phyloP scores from a whole-genome alignment of 2,329 filamentous ascomycete species.

The Akanthomyces uredinophilus region DNA sequence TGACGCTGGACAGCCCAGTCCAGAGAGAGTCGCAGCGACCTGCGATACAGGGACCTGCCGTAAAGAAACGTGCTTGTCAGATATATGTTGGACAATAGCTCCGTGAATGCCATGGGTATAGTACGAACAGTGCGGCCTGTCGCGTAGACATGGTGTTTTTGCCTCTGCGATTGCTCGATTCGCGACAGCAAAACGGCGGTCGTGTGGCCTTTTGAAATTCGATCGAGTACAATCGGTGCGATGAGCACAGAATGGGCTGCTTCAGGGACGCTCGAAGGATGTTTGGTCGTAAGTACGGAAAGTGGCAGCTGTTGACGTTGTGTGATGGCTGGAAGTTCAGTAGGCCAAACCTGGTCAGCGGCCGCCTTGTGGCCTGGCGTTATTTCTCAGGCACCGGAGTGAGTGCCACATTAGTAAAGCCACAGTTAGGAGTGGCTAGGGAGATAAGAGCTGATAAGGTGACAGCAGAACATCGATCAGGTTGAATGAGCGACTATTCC shows the following conservation, averaged over 20 bases:
- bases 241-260: background rate
- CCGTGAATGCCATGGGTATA: slow-evolving; percentile 4
- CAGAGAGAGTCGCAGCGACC: slow-evolving; percentile 85
- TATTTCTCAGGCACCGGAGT: background rate
- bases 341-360: background rate
- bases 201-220: background rate
- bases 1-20: slow-evolving; percentile 94
- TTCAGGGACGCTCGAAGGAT: background rate
- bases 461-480: background rate
- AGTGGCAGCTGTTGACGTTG: background rate
- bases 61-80: background rate
- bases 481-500: background rate
- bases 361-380: slow-evolving; percentile 8
- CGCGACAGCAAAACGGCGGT: background rate
- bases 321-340: background rate
- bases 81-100: background rate
- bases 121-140: slow-evolving; percentile 47
- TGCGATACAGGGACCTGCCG: slow-evolving; percentile 73
- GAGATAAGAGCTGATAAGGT: background rate
- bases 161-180: background rate
- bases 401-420: background rate
- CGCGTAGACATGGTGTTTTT: slow-evolving; percentile 36
- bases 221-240: background rate
- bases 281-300: background rate
- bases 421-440: background rate